Evolutionary conservation across 805 yeast genomes (phyloP).

Genomic region (Blastobotrys americana): DNA sequence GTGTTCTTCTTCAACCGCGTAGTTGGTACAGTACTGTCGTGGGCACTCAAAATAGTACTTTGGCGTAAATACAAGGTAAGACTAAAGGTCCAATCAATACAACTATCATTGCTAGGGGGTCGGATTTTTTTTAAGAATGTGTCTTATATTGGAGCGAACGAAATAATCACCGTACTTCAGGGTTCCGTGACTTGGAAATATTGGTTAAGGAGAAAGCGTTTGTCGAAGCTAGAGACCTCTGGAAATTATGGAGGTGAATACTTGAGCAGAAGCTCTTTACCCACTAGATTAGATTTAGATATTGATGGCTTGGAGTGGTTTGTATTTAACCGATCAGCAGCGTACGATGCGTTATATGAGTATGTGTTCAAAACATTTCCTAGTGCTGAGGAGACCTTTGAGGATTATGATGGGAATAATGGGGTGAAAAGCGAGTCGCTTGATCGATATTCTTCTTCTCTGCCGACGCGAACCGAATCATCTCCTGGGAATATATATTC

Average conservation of each 20-base stretch:
- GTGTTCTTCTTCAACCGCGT: conserved; percentile 72
- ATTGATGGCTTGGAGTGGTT: conserved; percentile 79
- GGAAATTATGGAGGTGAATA: conserved; percentile 16
- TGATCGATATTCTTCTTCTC: background rate
- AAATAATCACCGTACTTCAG: conserved; percentile 60
- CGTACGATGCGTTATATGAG: conserved; percentile 57
- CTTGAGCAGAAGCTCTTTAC: conserved; percentile 7
- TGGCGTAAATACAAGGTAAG: conserved; percentile 59
- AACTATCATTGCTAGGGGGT: conserved; percentile 77
- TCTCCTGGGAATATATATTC: background rate
- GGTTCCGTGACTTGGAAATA: conserved; percentile 85
- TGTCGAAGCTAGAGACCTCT: conserved; percentile 24
- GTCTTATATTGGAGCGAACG: conserved; percentile 64
- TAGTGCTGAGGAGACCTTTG: no score
- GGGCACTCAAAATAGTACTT: conserved; percentile 42
- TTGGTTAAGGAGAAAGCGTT: conserved; percentile 56
- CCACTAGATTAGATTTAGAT: conserved; percentile 35
- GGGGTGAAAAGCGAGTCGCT: background rate
- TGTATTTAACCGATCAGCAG: conserved; percentile 68
- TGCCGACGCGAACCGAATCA: background rate
- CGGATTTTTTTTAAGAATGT: conserved; percentile 70
- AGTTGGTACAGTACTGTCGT: conserved; percentile 53
- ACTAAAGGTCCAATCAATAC: conserved; percentile 62
- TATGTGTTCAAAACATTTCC: conserved; percentile 2
- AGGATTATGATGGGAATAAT: no score